Evolutionary conservation across 805 yeast genomes (phyloP).

Genomic region (Candida bentonensis): DNA sequence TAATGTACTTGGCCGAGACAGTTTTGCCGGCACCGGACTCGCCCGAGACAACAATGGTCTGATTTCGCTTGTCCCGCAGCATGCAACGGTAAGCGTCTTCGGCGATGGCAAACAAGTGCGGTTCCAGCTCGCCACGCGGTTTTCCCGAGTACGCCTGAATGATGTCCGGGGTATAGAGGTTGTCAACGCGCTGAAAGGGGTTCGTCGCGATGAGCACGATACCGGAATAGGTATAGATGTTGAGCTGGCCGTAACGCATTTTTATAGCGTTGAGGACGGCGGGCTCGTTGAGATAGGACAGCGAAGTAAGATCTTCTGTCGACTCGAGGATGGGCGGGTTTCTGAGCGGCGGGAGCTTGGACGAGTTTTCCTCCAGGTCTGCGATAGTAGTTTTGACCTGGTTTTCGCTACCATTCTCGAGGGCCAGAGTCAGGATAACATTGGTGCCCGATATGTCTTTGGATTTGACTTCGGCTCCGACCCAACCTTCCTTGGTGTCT

Average conservation of each 20-base stretch:
- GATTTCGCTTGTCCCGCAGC: slow-evolving; percentile 75
- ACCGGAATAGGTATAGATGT: slow-evolving; percentile 92
- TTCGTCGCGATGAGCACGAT: slow-evolving; percentile 92
- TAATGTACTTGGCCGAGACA: slow-evolving; percentile 89
- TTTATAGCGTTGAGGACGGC: slow-evolving; percentile 90
- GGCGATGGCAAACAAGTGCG: slow-evolving; percentile 94
- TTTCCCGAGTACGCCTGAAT: slow-evolving; percentile 91
- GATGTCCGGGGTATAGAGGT: slow-evolving; percentile 78
- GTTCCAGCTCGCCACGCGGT: slow-evolving; percentile 88
- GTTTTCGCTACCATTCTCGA: slow-evolving; percentile 32
- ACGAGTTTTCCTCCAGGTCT: slow-evolving; percentile 8
- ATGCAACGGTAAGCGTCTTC: slow-evolving; percentile 94
- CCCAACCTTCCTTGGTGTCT: slow-evolving; percentile 60
- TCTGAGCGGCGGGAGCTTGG: slow-evolving; percentile 36
- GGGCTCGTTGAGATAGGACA: slow-evolving; percentile 90
- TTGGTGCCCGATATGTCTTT: slow-evolving; percentile 30
- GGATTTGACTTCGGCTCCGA: slow-evolving; percentile 47
- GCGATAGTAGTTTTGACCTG: slow-evolving; percentile 8
- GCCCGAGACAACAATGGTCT: slow-evolving; percentile 93
- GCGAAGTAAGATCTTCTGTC: slow-evolving; percentile 83
- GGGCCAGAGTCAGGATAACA: slow-evolving; percentile 34
- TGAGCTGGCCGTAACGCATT: slow-evolving; percentile 75
- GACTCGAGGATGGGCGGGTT: slow-evolving; percentile 89
- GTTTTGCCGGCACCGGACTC: slow-evolving; percentile 99
- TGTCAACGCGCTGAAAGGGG: slow-evolving; percentile 88